phyloP scores from a whole-genome alignment of 1,139 yeast species.

The Yarrowia galli region DNA sequence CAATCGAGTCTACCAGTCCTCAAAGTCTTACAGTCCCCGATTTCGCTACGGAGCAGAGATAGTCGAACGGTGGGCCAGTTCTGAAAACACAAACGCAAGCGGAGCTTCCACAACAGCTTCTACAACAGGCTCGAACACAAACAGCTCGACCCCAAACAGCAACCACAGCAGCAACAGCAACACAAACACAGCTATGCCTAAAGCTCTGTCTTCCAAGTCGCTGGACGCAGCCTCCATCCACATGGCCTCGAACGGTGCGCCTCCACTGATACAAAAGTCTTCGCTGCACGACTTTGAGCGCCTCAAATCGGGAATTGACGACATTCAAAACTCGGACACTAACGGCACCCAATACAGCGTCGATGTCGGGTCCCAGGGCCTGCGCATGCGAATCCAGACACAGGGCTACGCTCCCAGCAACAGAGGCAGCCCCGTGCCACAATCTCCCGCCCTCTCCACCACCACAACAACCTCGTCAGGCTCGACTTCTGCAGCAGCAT shows the following conservation, averaged over 20 bases:
- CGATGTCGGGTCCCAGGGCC: slow-evolving; percentile 30
- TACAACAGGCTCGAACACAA: background rate
- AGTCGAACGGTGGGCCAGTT: slow-evolving; percentile 64
- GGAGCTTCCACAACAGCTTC: background rate
- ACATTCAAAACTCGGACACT: slow-evolving; percentile 37
- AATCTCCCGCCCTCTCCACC: slow-evolving; percentile 42
- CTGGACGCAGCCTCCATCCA: slow-evolving; percentile 44
- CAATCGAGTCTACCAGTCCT: slow-evolving; percentile 60
- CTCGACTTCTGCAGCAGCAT: slow-evolving; percentile 40
- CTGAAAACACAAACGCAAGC: background rate
- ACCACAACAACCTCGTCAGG: slow-evolving; percentile 43
- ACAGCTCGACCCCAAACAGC: background rate
- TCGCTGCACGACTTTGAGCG: slow-evolving; percentile 35
- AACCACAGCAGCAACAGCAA: slow-evolving; percentile 49
- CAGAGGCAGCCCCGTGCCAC: slow-evolving; percentile 29
- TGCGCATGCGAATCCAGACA: slow-evolving; percentile 35
- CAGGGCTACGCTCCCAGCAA: slow-evolving; percentile 20
- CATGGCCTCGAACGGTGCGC: slow-evolving; percentile 24
- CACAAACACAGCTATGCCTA: slow-evolving; percentile 44
- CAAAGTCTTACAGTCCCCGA: slow-evolving; percentile 62
- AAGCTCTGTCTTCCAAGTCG: slow-evolving; percentile 44
- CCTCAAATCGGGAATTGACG: slow-evolving; percentile 34
- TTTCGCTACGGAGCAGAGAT: slow-evolving; percentile 73
- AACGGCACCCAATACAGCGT: slow-evolving; percentile 32
- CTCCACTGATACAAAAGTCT: slow-evolving; percentile 28